Percentiles rank a stretch among this genome's conserved stretches.
These are phyloP conservation scores for Neoscytalidium dimidiatum DNA, from an alignment of 2,329 filamentous ascomycete species.

Conservation along the genomic window DNA sequence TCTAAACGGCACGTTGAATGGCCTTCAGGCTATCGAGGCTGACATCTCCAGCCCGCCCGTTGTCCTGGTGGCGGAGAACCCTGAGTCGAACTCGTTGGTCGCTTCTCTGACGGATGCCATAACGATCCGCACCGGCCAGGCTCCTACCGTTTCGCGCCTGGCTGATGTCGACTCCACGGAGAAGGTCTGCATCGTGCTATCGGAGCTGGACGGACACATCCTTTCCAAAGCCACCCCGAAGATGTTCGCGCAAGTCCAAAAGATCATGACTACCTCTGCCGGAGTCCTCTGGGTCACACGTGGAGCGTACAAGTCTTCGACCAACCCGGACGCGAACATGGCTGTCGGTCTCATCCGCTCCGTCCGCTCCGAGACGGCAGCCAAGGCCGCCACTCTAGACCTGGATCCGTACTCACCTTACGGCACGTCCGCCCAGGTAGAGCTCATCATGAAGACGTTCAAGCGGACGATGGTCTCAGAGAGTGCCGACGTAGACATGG, in stretches of 20 bases:
- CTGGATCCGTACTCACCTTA: constrained; percentile 6
- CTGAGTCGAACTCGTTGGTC: neutral
- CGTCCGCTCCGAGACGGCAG: constrained; percentile 14
- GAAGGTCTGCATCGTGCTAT: constrained; percentile 5
- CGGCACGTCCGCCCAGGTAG: neutral
- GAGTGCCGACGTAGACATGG: constrained; percentile 1
- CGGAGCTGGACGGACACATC: neutral
- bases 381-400: constrained; percentile 9
- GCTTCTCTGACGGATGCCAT: neutral
- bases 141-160: neutral
- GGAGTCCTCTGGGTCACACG: constrained; percentile 16
- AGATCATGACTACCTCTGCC: neutral
- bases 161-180: neutral
- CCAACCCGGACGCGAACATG: constrained; percentile 15
- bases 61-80: neutral
- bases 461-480: neutral
- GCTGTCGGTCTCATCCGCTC: constrained; percentile 4
- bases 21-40: neutral
- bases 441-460: constrained; percentile 12
- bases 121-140: neutral
- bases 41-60: neutral
- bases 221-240: neutral
- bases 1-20: neutral
- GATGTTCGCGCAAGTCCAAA: neutral
- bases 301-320: constrained; percentile 1